A percentile compares a stretch with the other conserved stretches of the same genome.
Conservation (phyloP, 2,329 filamentous ascomycete genomes). For the Ceratocystis papillata region DNA sequence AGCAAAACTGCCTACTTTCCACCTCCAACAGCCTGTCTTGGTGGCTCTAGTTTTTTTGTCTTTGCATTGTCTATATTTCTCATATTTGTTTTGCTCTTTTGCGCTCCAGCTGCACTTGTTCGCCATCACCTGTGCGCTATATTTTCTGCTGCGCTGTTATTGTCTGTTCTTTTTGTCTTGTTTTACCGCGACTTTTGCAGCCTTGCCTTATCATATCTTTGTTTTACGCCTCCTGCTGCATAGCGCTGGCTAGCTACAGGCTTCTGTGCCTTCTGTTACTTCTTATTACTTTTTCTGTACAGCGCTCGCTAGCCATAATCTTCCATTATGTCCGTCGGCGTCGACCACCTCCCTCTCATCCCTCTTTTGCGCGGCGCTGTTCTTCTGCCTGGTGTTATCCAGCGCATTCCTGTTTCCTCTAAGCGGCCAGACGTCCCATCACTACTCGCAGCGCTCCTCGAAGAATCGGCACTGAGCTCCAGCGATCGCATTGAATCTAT, state of each 20-base stretch:
- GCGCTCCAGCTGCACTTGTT: not conserved
- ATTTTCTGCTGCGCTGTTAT: not conserved
- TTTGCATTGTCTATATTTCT: no score
- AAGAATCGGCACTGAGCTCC: conserved; percentile 57
- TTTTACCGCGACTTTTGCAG: not conserved
- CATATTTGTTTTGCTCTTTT: no score
- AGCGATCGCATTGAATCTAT: conserved; percentile 55
- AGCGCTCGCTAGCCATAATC: conserved; percentile 24
- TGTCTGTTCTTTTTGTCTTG: not conserved
- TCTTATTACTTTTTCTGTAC: conserved; percentile 26
- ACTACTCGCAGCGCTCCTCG: conserved; percentile 75
- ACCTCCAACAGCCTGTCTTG: not conserved
- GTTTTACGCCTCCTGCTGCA: not conserved
- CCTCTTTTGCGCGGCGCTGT: conserved; percentile 71
- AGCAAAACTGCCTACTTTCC: not conserved
- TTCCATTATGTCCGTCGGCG: conserved; percentile 16
- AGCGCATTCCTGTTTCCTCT: conserved; percentile 70
- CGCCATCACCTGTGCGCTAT: not conserved
- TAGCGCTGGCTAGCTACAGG: no score
- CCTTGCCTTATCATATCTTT: not conserved
- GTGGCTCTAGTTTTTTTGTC: no score
- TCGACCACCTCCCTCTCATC: conserved; percentile 55
- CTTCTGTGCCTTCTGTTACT: conserved; percentile 2
- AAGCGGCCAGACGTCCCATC: conserved; percentile 79
- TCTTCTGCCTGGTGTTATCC: conserved; percentile 72